Percentiles rank a stretch among this genome's conserved stretches.
Conservation (phyloP, 306 rosid species). For the Cucumis cinereus region DNA sequence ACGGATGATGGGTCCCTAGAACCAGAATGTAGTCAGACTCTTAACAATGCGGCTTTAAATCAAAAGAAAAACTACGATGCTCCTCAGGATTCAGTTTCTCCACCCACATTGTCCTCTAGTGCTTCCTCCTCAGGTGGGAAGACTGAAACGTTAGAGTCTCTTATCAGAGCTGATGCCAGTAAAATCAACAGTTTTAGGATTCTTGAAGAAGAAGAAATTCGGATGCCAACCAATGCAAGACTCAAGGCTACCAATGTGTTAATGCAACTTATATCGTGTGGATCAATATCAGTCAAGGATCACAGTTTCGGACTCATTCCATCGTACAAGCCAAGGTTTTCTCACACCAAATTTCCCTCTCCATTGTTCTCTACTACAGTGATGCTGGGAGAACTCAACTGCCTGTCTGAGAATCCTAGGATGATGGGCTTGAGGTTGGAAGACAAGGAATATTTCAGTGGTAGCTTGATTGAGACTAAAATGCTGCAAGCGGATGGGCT, state of each 20-base stretch:
- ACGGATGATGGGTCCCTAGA: constrained; percentile 61
- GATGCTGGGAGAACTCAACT: constrained; percentile 59
- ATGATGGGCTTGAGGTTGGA: constrained; percentile 52
- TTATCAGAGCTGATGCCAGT: constrained; percentile 76
- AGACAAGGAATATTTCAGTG: constrained; percentile 77
- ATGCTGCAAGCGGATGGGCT: constrained; percentile 35
- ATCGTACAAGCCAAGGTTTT: constrained; percentile 53
- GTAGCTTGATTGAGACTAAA: constrained; percentile 69
- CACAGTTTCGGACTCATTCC: constrained; percentile 72
- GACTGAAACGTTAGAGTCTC: constrained; percentile 78
- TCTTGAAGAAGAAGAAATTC: constrained; percentile 46
- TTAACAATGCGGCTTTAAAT: constrained; percentile 18
- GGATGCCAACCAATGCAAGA: constrained; percentile 50
- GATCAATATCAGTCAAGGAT: constrained; percentile 78
- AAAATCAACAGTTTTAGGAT: constrained; percentile 72
- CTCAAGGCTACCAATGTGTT: constrained; percentile 56
- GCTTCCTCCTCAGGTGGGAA: constrained; percentile 64
- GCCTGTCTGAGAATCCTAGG: constrained; percentile 55
- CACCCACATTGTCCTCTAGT: constrained; percentile 45
- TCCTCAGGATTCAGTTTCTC: constrained; percentile 35
- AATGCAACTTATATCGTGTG: constrained; percentile 87
- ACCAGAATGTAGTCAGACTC: constrained; percentile 32
- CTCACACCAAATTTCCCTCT: constrained; percentile 57
- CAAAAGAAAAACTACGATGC: constrained; percentile 40
- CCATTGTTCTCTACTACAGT: constrained; percentile 57